Conservation (phyloP, 768 basidiomycete species). For the Podaxis carcinomalis region DNA sequence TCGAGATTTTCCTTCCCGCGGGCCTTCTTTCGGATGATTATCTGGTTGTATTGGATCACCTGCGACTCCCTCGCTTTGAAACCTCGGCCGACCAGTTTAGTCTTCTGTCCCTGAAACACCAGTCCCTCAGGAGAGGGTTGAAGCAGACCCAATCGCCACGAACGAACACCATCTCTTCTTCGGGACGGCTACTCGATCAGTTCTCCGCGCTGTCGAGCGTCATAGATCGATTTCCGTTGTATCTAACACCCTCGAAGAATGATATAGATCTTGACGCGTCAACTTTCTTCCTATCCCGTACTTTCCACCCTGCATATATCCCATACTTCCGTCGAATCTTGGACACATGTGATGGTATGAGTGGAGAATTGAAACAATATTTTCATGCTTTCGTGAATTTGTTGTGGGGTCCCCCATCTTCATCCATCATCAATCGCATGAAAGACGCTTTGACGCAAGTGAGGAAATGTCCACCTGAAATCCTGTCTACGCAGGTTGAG, state of each 20-base stretch:
- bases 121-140: conserved; percentile 25
- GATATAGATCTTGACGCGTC: conserved; percentile 15
- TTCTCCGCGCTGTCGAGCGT: conserved; percentile 41
- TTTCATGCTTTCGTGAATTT: conserved; percentile 16
- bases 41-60: conserved; percentile 38
- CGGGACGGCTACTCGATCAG: conserved; percentile 42
- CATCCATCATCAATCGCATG: conserved; percentile 2
- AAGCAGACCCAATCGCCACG: background rate
- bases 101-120: background rate
- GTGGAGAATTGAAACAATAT: conserved; percentile 6
- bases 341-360: conserved; percentile 9
- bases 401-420: conserved; percentile 17
- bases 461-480: conserved; percentile 1
- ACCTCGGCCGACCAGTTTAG: background rate
- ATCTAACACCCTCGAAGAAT: conserved; percentile 18
- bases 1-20: conserved; percentile 66
- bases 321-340: conserved; percentile 26
- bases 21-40: conserved; percentile 40
- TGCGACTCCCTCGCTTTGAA: conserved; percentile 39
- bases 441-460: background rate
- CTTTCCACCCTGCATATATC: conserved; percentile 26
- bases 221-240: conserved; percentile 34
- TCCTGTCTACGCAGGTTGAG: conserved; percentile 6
- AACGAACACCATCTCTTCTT: conserved; percentile 21
- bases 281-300: conserved; percentile 34